Evolutionary conservation across 371 early-diverging fungal genomes (phyloP), one percentile per base, ranked within the genome.

Genomic region (Syncephalis plumigaleata): DNA sequence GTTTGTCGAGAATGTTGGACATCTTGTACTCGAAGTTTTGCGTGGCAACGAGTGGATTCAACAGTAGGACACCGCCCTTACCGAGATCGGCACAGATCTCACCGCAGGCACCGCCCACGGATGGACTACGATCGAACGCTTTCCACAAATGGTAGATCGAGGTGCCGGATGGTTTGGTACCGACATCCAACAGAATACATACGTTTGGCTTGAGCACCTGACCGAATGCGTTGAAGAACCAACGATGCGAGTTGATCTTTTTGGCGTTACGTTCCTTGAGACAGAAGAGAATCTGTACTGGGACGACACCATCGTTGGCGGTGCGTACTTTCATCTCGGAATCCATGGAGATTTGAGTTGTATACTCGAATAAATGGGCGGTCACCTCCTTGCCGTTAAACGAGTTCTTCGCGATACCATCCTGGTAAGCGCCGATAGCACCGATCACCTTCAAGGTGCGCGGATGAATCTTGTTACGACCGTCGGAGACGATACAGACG

Each of bases 11-110:
- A 39, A 87, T 85, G 54, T 84, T 87, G 47, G 71, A 71, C 76
- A 78, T 78, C 59, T 81, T 81, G 65, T 84, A 87, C 62, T 87
- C 87, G 62, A 84, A 87, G 54, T 84, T 87, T 54, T 87, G 84
- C 2, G 75, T 71, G 3, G 87, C 87, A 0, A 84, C 81, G 8
- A 87, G 52, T 1, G 84, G 84, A 54, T 84, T 84, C 15, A 65
- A 47, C 37, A 69, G 55, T 44, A 79, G 74, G n/a, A 55, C 47
- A 40, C 63, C 65, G n/a, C 52, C 70, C 5, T 59, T 55, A 18
- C 80, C 77, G 36, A 66, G 55, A 56, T 72, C 68, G 15, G 71
- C 75, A 21, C 67, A 63, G 43, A 79, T 75, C 55, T 81, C 81
- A 40, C 79, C 79, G 55, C 79, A 88, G 3, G 86, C 87, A 11